Base-by-base conservation (phyloP, 2,329 filamentous ascomycete species). In the Fusarium mangiferae region DNA sequence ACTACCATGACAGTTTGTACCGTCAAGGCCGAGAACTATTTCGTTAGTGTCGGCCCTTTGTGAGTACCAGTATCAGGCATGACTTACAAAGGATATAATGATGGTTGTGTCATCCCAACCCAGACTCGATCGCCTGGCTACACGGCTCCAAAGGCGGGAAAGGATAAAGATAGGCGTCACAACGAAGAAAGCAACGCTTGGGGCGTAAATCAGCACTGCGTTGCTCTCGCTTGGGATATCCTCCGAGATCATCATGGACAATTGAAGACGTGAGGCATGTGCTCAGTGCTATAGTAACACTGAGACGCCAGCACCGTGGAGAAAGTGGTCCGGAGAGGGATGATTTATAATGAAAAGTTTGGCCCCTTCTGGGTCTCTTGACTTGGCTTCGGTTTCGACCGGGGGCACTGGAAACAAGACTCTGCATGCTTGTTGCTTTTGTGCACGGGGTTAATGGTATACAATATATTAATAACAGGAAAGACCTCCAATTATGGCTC, bases 91-190 rank as follows among this genome's bases (percentile, higher is more conserved):
- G 17, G 84, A 84, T 38, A 82, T 48, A 7, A 85, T 66, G 38
- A 86, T 84, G 1, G 82, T 84, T 73, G 78, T 83, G 72, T 86
- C 85, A 75, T 87, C 85, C 80, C 73, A 77, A 26, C 84, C 81
- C 42, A 85, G 39, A 5, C 81, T 81, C 8, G 80, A 81, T 22
- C 80, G 78, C 39, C 78, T 78, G 65, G 81, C 80, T 33, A 84
- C 66, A 22, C 84, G 81, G 56, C 83, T 82, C 80, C 82, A 85
- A 41, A 86, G 63, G 20, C 85, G 79, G 36, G 85, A 79, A 11
- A 63, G 69, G 5, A 86, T 73, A 55, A 86, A 84, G 4, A 84
- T 70, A 20, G 84, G 84, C 11, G 84, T 84, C 4, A 85, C 24
- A 55, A 81, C 73, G 58, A 85, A 84, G 77, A 87, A 86, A 45